These are phyloP conservation scores for Asparagopsis taxiformis DNA, from an alignment of 31 red algal species.

Conservation along the genomic window DNA sequence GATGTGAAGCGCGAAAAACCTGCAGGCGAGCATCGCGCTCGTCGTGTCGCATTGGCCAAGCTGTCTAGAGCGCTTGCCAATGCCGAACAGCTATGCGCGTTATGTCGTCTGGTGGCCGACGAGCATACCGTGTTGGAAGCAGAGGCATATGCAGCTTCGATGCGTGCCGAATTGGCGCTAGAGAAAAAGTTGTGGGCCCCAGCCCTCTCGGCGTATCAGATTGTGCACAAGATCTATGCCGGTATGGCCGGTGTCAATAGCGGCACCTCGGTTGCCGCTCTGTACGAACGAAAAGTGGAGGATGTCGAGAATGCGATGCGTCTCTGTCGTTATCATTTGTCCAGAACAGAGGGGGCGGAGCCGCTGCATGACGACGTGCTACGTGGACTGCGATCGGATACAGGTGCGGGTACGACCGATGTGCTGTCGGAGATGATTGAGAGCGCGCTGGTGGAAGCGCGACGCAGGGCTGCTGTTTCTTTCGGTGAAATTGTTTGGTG, in stretches of 20 bases:
- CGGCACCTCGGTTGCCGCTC: slow-evolving; percentile 10
- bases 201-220: slow-evolving; percentile 37
- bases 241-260: slow-evolving; percentile 35
- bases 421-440: slow-evolving; percentile 52
- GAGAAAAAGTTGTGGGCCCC: slow-evolving; percentile 53
- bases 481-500: slow-evolving; percentile 63
- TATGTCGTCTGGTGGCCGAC: slow-evolving; percentile 18
- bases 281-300: slow-evolving; percentile 46
- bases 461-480: slow-evolving; percentile 27
- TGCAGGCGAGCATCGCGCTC: slow-evolving; percentile 20
- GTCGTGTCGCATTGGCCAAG: slow-evolving; percentile 33
- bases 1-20: slow-evolving; percentile 67
- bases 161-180: slow-evolving; percentile 42
- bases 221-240: slow-evolving; percentile 51
- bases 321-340: slow-evolving; percentile 66
- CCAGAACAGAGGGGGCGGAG: background rate
- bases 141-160: slow-evolving; percentile 59
- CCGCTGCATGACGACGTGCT: background rate
- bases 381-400: background rate
- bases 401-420: slow-evolving; percentile 5
- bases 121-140: slow-evolving; percentile 61
- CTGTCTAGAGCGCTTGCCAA: slow-evolving; percentile 42
- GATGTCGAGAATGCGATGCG: slow-evolving; percentile 56
- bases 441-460: slow-evolving; percentile 31
- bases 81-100: slow-evolving; percentile 38